Evolutionary conservation across 306 rosid genomes (phyloP).

Genomic region (Clitoria ternatea): DNA sequence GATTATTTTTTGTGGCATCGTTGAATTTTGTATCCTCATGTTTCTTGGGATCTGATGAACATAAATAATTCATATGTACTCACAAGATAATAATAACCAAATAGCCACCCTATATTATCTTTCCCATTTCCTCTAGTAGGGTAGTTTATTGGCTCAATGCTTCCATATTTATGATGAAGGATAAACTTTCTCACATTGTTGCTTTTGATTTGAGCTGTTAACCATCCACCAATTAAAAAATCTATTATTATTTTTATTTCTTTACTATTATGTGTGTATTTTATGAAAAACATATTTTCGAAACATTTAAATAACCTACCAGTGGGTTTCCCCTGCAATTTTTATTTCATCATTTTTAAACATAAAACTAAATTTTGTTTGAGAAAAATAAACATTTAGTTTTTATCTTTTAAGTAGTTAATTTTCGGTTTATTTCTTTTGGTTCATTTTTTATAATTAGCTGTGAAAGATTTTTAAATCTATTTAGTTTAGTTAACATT

Average conservation of each 20-base stretch:
- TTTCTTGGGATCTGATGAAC: constrained; percentile 5
- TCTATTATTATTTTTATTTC: background rate
- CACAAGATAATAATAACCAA: background rate
- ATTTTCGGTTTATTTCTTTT: no score
- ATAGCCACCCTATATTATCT: constrained; percentile 24
- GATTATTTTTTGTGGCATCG: background rate
- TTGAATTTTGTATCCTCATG: background rate
- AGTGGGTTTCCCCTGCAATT: no score
- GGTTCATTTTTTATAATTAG: no score
- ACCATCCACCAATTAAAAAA: background rate
- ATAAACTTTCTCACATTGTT: constrained; percentile 4
- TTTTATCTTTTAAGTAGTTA: no score
- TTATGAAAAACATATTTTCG: no score
- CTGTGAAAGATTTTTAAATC: no score
- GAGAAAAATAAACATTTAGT: no score
- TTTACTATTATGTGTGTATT: background rate
- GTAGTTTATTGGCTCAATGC: constrained; percentile 38
- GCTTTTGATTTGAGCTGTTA: constrained; percentile 1
- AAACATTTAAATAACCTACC: no score
- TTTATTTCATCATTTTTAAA: no score
- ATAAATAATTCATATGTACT: background rate
- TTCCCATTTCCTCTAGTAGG: background rate
- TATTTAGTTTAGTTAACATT: no score
- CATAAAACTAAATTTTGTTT: no score
- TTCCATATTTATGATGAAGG: background rate